Conservation (phyloP, 352 stramenopile genomes). For the Globisporangium barbulae region DNA sequence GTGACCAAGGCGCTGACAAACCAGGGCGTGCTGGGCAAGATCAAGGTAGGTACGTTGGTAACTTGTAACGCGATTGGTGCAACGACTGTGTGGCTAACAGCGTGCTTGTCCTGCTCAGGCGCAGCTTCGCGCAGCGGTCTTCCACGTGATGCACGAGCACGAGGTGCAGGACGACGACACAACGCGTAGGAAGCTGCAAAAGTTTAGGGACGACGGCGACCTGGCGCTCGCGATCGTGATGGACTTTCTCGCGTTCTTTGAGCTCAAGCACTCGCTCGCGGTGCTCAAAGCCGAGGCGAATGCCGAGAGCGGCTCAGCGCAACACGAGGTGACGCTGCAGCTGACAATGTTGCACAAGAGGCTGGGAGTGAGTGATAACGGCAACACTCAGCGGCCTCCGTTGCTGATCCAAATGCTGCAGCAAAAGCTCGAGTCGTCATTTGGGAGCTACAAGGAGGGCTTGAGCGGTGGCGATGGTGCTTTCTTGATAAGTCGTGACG, state of each 20-base stretch:
- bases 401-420: conserved; percentile 32
- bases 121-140: conserved; percentile 69
- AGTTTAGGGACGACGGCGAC: conserved; percentile 28
- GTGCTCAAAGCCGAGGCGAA: conserved; percentile 50
- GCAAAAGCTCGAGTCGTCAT: not conserved
- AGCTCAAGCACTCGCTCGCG: conserved; percentile 50
- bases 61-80: not conserved
- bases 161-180: conserved; percentile 12
- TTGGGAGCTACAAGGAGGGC: not conserved
- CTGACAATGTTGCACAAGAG: conserved; percentile 15
- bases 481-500: not conserved
- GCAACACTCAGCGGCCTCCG: conserved; percentile 4
- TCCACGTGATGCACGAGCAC: conserved; percentile 70
- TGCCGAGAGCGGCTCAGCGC: not conserved
- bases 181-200: conserved; percentile 7
- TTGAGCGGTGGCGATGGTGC: not conserved
- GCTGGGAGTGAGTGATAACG: conserved; percentile 1
- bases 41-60: conserved; percentile 42
- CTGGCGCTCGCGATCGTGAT: conserved; percentile 48
- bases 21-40: conserved; percentile 65
- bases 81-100: not conserved
- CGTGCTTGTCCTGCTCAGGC: conserved; percentile 25
- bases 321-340: not conserved
- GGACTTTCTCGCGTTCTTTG: conserved; percentile 58
- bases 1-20: conserved; percentile 49